These are phyloP conservation scores for Mariannaea elegans DNA, from an alignment of 2,329 filamentous ascomycete species.

Conservation along the genomic window DNA sequence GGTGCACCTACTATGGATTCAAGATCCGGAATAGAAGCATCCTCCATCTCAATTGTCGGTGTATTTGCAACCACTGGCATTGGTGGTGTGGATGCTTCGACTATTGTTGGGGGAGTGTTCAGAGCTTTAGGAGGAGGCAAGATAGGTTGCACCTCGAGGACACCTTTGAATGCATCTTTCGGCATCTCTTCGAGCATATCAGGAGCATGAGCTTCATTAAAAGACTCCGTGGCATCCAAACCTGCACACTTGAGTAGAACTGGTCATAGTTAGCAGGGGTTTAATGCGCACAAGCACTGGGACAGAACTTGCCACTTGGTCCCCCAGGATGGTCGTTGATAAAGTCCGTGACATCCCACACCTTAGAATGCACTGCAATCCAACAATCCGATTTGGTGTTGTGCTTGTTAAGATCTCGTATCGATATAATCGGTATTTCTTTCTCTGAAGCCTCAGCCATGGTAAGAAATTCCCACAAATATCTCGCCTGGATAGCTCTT, in stretches of 20 bases:
- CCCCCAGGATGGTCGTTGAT: slow-evolving; percentile 54
- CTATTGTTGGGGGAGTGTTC: background rate
- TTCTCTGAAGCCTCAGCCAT: slow-evolving; percentile 21
- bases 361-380: slow-evolving; percentile 73
- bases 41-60: background rate
- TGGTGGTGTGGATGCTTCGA: background rate
- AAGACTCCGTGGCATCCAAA: slow-evolving; percentile 62
- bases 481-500: background rate
- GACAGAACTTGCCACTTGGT: slow-evolving; percentile 40
- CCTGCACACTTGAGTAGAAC: slow-evolving; percentile 61
- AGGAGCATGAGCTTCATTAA: slow-evolving; percentile 59
- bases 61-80: background rate
- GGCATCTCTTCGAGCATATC: slow-evolving; percentile 52
- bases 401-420: slow-evolving; percentile 56
- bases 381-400: slow-evolving; percentile 63
- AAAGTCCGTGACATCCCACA: slow-evolving; percentile 77
- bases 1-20: slow-evolving; percentile 56
- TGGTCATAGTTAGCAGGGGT: slow-evolving; percentile 48
- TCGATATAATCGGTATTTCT: slow-evolving; percentile 24
- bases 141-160: slow-evolving; percentile 48
- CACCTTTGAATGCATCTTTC: slow-evolving; percentile 57
- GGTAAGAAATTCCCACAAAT: background rate
- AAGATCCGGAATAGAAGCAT: slow-evolving; percentile 47
- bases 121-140: background rate
- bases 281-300: background rate